These are phyloP conservation scores for Cladophialophora bantiana DNA, from an alignment of 2,329 filamentous ascomycete genomes.

Conservation along the genomic window DNA sequence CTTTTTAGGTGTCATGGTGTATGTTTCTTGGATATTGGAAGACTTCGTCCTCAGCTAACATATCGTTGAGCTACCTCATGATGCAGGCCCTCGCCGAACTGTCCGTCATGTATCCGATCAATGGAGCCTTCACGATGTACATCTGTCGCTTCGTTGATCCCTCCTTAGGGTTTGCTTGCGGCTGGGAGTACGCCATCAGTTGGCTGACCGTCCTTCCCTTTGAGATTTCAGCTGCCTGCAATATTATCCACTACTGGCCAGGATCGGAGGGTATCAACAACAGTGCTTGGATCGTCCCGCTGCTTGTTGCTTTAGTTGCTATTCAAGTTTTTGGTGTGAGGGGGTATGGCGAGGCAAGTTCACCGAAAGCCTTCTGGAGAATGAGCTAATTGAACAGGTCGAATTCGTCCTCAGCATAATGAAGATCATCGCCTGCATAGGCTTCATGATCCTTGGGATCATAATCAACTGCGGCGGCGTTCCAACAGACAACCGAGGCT, in stretches of 20 bases:
- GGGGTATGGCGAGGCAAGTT: conserved; percentile 48
- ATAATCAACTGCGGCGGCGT: conserved; percentile 80
- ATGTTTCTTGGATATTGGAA: conserved; percentile 54
- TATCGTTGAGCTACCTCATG: conserved; percentile 50
- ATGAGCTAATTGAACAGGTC: conserved; percentile 45
- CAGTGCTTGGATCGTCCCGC: conserved; percentile 40
- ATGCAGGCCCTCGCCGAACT: conserved; percentile 68
- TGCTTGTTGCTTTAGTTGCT: conserved; percentile 33
- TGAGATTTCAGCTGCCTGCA: conserved; percentile 58
- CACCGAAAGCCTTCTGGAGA: neutral
- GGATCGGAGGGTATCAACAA: conserved; percentile 46
- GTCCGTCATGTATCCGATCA: conserved; percentile 67
- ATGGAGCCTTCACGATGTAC: conserved; percentile 69
- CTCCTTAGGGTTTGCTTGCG: conserved; percentile 52
- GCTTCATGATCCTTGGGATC: conserved; percentile 80
- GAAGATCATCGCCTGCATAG: conserved; percentile 65
- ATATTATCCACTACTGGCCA: conserved; percentile 67
- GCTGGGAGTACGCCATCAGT: conserved; percentile 60
- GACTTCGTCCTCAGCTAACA: conserved; percentile 54
- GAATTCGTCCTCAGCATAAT: conserved; percentile 66
- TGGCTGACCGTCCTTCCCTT: conserved; percentile 66
- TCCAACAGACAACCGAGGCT: conserved; percentile 36
- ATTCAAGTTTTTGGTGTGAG: conserved; percentile 61
- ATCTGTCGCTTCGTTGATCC: conserved; percentile 65
- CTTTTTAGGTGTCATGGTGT: conserved; percentile 54